phyloP scores from a whole-genome alignment of 495 filamentous ascomycete species.

The Parathielavia appendiculata region DNA sequence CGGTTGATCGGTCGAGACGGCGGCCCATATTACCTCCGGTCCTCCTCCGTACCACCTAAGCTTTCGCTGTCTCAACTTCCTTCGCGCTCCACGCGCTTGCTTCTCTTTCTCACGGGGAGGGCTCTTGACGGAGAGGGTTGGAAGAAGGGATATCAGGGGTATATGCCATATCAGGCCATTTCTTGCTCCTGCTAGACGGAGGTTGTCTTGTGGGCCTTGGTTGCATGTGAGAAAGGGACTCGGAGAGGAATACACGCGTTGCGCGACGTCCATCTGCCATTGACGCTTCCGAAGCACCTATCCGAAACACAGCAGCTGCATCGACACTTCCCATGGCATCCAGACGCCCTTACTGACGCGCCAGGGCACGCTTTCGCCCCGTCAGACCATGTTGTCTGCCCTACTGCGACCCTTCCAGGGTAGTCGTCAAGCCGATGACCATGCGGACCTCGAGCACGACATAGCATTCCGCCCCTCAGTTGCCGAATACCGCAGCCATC shows the following conservation, averaged over 20 bases:
- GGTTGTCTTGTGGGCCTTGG: neutral
- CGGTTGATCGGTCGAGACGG: constrained; percentile 4
- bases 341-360: constrained; percentile 21
- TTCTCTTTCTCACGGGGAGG: constrained; percentile 8
- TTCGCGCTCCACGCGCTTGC: constrained; percentile 3
- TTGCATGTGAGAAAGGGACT: neutral
- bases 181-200: constrained; percentile 2
- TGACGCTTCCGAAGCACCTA: neutral
- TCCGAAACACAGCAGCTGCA: neutral
- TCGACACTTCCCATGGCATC: constrained; percentile 30
- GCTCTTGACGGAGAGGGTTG: neutral
- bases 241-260: neutral
- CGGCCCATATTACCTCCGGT: constrained; percentile 15
- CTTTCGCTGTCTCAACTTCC: neutral
- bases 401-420: constrained; percentile 40
- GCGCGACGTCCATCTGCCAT: neutral
- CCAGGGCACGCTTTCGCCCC: constrained; percentile 19
- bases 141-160: neutral
- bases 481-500: constrained; percentile 36
- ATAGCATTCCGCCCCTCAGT: constrained; percentile 33
- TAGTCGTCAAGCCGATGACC: constrained; percentile 16
- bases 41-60: neutral
- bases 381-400: constrained; percentile 40
- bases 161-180: neutral
- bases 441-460: constrained; percentile 31